Conservation (phyloP, 345 rosid species). For the Syzygium aqueum region DNA sequence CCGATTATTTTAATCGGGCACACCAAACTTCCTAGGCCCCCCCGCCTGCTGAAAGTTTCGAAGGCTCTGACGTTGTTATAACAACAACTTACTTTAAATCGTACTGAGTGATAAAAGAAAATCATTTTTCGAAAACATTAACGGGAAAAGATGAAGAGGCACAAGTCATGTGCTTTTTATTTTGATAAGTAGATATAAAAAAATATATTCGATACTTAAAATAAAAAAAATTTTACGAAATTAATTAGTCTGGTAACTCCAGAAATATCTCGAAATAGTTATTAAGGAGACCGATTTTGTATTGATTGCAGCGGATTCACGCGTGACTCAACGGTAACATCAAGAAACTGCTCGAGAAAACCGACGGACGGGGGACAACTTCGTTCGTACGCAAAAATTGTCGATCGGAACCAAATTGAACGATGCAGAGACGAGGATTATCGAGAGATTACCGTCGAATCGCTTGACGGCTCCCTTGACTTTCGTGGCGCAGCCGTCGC, state of each 20-base stretch:
- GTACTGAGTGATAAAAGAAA: background rate
- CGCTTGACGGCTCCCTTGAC: background rate
- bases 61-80: background rate
- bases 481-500: conserved; percentile 83
- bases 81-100: background rate
- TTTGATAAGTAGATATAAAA: background rate
- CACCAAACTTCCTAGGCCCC: background rate
- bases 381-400: background rate
- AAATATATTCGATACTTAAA: background rate
- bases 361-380: background rate
- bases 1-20: background rate
- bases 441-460: background rate
- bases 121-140: background rate
- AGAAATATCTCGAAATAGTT: too few relatives aligned
- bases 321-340: background rate
- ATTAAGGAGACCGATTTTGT: background rate
- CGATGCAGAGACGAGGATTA: background rate
- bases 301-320: background rate
- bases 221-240: background rate
- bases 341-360: background rate
- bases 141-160: background rate
- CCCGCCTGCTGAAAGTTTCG: background rate
- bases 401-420: too few relatives aligned
- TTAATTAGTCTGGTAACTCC: background rate
- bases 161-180: background rate